Base-by-base conservation (phyloP, 192 early-diverging fungal genomes). In the Thoreauomyces humboldtii region DNA sequence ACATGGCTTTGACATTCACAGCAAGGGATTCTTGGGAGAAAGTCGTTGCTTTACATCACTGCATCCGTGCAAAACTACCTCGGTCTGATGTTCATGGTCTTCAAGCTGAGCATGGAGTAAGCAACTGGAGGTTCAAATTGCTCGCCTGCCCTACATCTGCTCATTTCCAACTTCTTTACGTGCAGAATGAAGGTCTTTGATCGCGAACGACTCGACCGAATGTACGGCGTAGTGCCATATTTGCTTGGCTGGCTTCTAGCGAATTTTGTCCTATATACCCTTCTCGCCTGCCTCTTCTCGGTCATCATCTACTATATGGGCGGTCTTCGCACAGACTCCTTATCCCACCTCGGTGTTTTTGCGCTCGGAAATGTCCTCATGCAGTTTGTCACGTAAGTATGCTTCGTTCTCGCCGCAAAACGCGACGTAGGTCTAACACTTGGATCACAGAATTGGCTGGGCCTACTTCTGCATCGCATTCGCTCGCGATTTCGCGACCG, bases 171-270 rank as follows among this genome's bases (percentile, higher is more conserved):
- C 44, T 3, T 3, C 19, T 11, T 17, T 54, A 27, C 7, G 24
- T 52, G 5, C 55, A 76, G 74, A 34, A 70, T 81, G 59, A 54
- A 72, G 37, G 76, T 81, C 7, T 81, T 81, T 65, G 79, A 81
- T 47, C 51, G 74, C 12, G 79, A 81, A 35, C 61, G 76, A 14
- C 59, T 50, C 24, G 79, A 81, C 73, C 64, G 71, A 24, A 81
- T 81, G 79, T 81, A 81, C 48, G 60, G 68, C 19, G 73, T 74
- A 19, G 36, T 69, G n/a, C 61, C 79, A 4, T 81, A 74, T 65
- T 55, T 81, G 9, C 25, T 78, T 22, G 69, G 69, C 7, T 72
- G 61, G 71, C 31, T 77, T 1, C 43, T 72, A 15, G 73, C 74
- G 21, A 76, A 78, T 44, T 71, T 71, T 37, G 34, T 66, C 2